Percentiles rank a stretch among this genome's conserved stretches.
These are phyloP conservation scores for Gymnopilus junonius DNA, from an alignment of 768 basidiomycete genomes.

Conservation along the genomic window DNA sequence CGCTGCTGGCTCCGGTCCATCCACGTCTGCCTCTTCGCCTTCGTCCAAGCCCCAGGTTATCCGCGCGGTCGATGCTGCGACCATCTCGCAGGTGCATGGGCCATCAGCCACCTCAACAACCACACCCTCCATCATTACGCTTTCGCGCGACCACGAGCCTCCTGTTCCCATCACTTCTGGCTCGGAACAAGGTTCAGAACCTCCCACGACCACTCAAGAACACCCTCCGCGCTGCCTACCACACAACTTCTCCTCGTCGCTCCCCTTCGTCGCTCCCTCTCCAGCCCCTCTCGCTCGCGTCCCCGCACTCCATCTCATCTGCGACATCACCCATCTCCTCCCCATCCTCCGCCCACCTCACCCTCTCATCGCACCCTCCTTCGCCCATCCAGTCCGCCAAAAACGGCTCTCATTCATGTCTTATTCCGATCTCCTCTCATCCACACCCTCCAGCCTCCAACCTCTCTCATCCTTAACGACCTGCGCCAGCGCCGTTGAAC, in stretches of 20 bases:
- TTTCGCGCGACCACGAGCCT: background rate
- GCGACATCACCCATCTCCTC: background rate
- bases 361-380: slow-evolving; percentile 30
- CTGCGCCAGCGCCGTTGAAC: too few relatives aligned
- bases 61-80: background rate
- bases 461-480: slow-evolving; percentile 77
- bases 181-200: background rate
- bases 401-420: slow-evolving; percentile 91
- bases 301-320: slow-evolving; percentile 1
- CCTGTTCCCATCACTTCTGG: background rate
- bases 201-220: slow-evolving; percentile 1
- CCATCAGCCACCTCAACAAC: background rate
- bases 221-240: background rate
- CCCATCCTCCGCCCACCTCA: slow-evolving; percentile 3
- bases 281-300: background rate
- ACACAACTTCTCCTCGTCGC: slow-evolving; percentile 8
- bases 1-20: background rate
- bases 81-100: slow-evolving; percentile 1
- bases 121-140: background rate
- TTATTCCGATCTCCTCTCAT: slow-evolving; percentile 82
- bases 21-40: slow-evolving; percentile 2
- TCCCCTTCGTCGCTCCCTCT: slow-evolving; percentile 6
- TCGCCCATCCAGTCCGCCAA: slow-evolving; percentile 51
- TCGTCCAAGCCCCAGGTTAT: slow-evolving; percentile 3
- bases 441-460: slow-evolving; percentile 72